phyloP scores from a whole-genome alignment of 257 asterid species.

The Solanum verrucosum region DNA sequence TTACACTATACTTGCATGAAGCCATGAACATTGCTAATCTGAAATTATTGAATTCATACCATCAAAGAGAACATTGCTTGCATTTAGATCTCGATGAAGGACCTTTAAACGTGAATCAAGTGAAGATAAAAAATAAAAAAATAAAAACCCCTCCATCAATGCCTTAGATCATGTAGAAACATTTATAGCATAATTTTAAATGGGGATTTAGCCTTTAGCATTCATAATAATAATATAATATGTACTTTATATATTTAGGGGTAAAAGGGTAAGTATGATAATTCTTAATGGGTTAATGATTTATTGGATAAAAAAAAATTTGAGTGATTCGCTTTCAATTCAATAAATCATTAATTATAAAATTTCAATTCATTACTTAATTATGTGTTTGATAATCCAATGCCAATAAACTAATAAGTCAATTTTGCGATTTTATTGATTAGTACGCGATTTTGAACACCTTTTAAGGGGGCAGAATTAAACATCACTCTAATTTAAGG shows the following conservation, averaged over 20 bases:
- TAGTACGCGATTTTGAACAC: too few relatives aligned
- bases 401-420: too few relatives aligned
- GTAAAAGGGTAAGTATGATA: too few relatives aligned
- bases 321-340: too few relatives aligned
- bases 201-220: not conserved
- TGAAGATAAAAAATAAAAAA: not conserved
- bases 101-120: not conserved
- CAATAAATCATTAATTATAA: too few relatives aligned
- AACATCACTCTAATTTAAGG: not conserved
- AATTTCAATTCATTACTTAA: too few relatives aligned
- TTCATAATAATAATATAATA: not conserved
- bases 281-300: too few relatives aligned
- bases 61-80: not conserved
- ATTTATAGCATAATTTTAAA: not conserved
- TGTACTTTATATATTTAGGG: too few relatives aligned
- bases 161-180: not conserved
- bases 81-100: not conserved
- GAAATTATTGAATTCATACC: not conserved
- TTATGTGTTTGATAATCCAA: too few relatives aligned
- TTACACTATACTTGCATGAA: not conserved
- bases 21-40: not conserved
- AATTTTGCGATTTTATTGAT: too few relatives aligned
- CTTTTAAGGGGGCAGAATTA: not conserved
- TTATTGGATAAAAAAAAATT: too few relatives aligned
- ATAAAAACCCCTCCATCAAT: not conserved